A percentile compares a stretch with the other conserved stretches of the same genome.
phyloP scores from a whole-genome alignment of 768 basidiomycete species.

The Tricholoma sp. region DNA sequence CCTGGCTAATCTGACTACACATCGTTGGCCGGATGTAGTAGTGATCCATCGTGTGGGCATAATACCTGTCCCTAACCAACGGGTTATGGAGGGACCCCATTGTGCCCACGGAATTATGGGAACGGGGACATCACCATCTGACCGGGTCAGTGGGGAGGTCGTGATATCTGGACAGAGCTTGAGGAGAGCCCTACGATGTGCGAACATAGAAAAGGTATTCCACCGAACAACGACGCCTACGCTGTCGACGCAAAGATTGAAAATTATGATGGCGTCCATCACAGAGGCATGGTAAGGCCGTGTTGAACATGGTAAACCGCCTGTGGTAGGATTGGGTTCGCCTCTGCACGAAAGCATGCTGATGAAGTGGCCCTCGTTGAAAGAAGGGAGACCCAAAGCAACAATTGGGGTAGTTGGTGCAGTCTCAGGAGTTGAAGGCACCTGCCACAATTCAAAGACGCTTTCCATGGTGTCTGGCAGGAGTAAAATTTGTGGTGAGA shows the following conservation, averaged over 20 bases:
- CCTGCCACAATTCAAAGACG: slow-evolving; percentile 32
- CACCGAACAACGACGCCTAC: background rate
- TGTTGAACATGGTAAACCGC: slow-evolving; percentile 5
- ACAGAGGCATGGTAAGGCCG: slow-evolving; percentile 21
- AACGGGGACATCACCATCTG: slow-evolving; percentile 3
- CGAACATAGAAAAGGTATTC: slow-evolving; percentile 27
- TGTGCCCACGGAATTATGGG: slow-evolving; percentile 19
- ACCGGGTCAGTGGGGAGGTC: background rate
- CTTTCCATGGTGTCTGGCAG: slow-evolving; percentile 26
- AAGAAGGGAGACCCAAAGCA: slow-evolving; percentile 25
- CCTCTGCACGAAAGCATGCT: slow-evolving; percentile 29
- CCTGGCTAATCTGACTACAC: slow-evolving; percentile 4
- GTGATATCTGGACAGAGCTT: slow-evolving; percentile 7
- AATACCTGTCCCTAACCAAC: slow-evolving; percentile 26
- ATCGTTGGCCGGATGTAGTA: slow-evolving; percentile 30
- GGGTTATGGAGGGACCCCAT: slow-evolving; percentile 30
- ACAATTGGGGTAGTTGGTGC: slow-evolving; percentile 16
- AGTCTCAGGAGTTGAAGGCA: slow-evolving; percentile 17
- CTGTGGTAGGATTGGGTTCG: slow-evolving; percentile 35
- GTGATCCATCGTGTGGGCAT: slow-evolving; percentile 35
- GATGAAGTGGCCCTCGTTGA: slow-evolving; percentile 19
- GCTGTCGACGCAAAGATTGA: slow-evolving; percentile 24
- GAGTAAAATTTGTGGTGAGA: slow-evolving; percentile 27
- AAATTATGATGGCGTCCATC: slow-evolving; percentile 28
- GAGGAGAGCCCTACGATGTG: slow-evolving; percentile 29